Evolutionary conservation across 2,329 filamentous ascomycete genomes (phyloP).

Genomic region (Teratosphaeria pseudoeucalypti): DNA sequence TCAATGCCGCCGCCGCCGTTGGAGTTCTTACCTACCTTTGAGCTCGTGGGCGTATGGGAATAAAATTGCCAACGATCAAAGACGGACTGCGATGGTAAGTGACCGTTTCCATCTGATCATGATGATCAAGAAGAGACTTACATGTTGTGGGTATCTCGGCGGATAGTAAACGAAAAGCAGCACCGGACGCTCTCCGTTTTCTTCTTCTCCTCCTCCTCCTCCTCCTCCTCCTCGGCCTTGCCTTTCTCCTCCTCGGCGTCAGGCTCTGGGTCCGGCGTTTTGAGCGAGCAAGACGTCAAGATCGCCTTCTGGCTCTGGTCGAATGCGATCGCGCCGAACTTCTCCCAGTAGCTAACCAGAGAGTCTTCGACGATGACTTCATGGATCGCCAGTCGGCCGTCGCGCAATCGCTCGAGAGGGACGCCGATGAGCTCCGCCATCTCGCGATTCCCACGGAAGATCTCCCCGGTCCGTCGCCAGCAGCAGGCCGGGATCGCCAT

Average conservation of each 20-base stretch:
- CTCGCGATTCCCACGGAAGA: slow-evolving; percentile 94
- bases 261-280: slow-evolving; percentile 55
- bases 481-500: slow-evolving; percentile 98
- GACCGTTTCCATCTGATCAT: not conserved
- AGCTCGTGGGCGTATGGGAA: slow-evolving; percentile 52
- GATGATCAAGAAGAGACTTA: slow-evolving; percentile 41
- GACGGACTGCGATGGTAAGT: slow-evolving; percentile 55
- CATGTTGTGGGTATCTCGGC: slow-evolving; percentile 93
- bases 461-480: slow-evolving; percentile 93
- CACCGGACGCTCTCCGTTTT: slow-evolving; percentile 58
- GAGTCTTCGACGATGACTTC: slow-evolving; percentile 94
- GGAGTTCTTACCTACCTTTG: not conserved
- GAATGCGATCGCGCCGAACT: slow-evolving; percentile 96
- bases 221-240: not conserved
- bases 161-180: slow-evolving; percentile 95
- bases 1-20: not conserved
- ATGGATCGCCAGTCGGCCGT: slow-evolving; percentile 89
- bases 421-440: slow-evolving; percentile 96
- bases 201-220: not conserved
- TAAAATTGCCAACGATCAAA: slow-evolving; percentile 91
- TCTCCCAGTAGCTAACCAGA: slow-evolving; percentile 96
- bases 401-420: slow-evolving; percentile 78
- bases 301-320: slow-evolving; percentile 90
- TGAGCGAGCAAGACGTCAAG: slow-evolving; percentile 82
- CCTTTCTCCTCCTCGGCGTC: slow-evolving; percentile 1